A percentile compares a stretch with the other conserved stretches of the same genome.
Evolutionary conservation across 495 filamentous ascomycete species (phyloP).

Genomic region (Neurospora sp.): DNA sequence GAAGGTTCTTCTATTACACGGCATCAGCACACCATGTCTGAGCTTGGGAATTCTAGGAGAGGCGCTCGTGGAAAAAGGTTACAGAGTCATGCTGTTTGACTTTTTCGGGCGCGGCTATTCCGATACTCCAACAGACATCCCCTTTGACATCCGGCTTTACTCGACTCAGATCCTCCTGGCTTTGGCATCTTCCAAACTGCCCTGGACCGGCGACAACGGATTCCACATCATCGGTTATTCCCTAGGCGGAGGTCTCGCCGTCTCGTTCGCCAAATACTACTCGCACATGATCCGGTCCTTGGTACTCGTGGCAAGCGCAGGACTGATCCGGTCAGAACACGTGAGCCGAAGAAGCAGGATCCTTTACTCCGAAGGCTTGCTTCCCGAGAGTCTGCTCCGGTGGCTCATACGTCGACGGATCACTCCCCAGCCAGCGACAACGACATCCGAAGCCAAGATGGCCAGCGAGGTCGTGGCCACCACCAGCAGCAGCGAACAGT

Average conservation of each 20-base stretch:
- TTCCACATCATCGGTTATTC: conserved; percentile 77
- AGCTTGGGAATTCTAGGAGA: conserved; percentile 54
- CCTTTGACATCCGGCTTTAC: conserved; percentile 63
- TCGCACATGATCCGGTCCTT: conserved; percentile 56
- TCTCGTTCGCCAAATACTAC: conserved; percentile 60
- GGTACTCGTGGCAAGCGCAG: conserved; percentile 66
- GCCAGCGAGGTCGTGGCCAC: conserved; percentile 18
- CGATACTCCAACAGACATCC: conserved; percentile 52
- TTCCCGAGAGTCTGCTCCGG: conserved; percentile 45
- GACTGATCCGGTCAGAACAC: conserved; percentile 36
- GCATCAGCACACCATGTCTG: conserved; percentile 68
- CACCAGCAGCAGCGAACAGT: neutral
- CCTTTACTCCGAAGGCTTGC: conserved; percentile 30
- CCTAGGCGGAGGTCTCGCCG: conserved; percentile 67
- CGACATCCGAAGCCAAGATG: conserved; percentile 16
- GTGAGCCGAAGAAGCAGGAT: conserved; percentile 29
- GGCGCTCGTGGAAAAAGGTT: conserved; percentile 55
- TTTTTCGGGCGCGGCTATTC: conserved; percentile 76
- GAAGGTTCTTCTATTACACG: conserved; percentile 69
- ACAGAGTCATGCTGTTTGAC: conserved; percentile 69
- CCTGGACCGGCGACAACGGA: conserved; percentile 34
- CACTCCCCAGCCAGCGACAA: conserved; percentile 12
- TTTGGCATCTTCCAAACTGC: conserved; percentile 51
- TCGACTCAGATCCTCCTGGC: conserved; percentile 62
- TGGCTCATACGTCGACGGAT: conserved; percentile 47